These are phyloP conservation scores for Euclidium syriacum DNA, from an alignment of 345 rosid genomes.

Conservation along the genomic window DNA sequence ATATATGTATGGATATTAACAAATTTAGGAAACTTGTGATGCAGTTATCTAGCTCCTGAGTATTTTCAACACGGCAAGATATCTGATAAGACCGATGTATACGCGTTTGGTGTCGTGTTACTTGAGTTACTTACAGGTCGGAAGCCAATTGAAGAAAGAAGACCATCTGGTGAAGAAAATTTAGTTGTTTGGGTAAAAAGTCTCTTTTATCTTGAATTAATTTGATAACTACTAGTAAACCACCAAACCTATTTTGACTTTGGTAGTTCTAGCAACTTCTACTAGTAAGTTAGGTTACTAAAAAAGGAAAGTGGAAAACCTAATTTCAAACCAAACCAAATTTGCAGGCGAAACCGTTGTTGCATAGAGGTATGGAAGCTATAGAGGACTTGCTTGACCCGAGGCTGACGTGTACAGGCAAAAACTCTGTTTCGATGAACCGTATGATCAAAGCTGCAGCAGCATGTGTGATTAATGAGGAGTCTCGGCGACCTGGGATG, in stretches of 20 bases:
- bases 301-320: background rate
- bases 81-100: conserved; percentile 89
- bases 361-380: conserved; percentile 59
- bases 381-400: conserved; percentile 71
- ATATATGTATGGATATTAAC: background rate
- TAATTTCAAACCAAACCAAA: conserved; percentile 6
- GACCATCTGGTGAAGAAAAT: conserved; percentile 87
- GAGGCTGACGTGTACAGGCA: conserved; percentile 31
- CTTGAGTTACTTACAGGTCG: conserved; percentile 82
- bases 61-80: conserved; percentile 97
- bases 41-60: conserved; percentile 91
- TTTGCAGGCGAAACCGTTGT: conserved; percentile 70
- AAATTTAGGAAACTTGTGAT: background rate
- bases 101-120: conserved; percentile 90
- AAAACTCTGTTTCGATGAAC: conserved; percentile 40
- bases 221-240: conserved; percentile 10
- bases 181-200: conserved; percentile 92
- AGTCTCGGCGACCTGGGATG: conserved; percentile 63
- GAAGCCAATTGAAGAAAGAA: conserved; percentile 79
- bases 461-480: conserved; percentile 64
- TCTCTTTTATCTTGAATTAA: conserved; percentile 9
- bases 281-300: background rate
- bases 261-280: conserved; percentile 22
- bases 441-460: conserved; percentile 74
- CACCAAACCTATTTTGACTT: conserved; percentile 35